These are phyloP conservation scores for Epichloe aotearoae DNA, from an alignment of 2,329 filamentous ascomycete genomes.

Conservation along the genomic window DNA sequence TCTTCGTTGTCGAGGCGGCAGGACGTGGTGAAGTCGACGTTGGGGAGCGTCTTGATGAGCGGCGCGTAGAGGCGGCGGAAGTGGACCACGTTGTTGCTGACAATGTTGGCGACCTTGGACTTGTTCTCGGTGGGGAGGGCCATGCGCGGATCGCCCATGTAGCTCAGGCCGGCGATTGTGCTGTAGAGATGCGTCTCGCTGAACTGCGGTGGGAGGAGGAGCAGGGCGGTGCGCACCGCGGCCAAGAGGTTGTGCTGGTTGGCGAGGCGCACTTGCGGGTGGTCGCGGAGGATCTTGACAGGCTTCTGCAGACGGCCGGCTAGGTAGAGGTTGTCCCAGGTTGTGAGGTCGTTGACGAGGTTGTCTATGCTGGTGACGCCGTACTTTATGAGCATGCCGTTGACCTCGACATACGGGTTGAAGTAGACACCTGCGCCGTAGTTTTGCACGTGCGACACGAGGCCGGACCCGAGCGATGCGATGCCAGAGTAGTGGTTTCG, in stretches of 20 bases:
- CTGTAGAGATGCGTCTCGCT: conserved; percentile 80
- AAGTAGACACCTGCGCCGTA: conserved; percentile 95
- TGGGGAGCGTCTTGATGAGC: conserved; percentile 79
- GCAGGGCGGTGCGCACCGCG: conserved; percentile 75
- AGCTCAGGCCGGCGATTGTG: conserved; percentile 84
- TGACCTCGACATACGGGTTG: conserved; percentile 88
- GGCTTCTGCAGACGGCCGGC: conserved; percentile 93
- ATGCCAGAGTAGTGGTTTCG: conserved; percentile 85
- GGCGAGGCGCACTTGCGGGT: conserved; percentile 79
- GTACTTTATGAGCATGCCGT: conserved; percentile 95
- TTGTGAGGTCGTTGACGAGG: conserved; percentile 68
- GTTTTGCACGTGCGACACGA: conserved; percentile 78
- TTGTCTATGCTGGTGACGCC: conserved; percentile 92
- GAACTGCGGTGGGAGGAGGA: conserved; percentile 73
- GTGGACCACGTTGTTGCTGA: conserved; percentile 77
- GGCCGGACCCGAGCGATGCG: conserved; percentile 68
- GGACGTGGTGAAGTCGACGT: conserved; percentile 60
- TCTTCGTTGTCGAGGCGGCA: conserved; percentile 24
- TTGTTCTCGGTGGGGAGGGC: conserved; percentile 78
- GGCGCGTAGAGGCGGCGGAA: conserved; percentile 88
- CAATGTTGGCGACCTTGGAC: conserved; percentile 87
- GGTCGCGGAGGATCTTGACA: conserved; percentile 91
- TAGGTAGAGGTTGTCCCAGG: conserved; percentile 94
- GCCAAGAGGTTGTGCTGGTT: conserved; percentile 95
- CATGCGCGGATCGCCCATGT: conserved; percentile 96